A percentile compares a stretch with the other conserved stretches of the same genome.
Conservation (phyloP, 495 filamentous ascomycete genomes). For the Penicillium riverlandense region DNA sequence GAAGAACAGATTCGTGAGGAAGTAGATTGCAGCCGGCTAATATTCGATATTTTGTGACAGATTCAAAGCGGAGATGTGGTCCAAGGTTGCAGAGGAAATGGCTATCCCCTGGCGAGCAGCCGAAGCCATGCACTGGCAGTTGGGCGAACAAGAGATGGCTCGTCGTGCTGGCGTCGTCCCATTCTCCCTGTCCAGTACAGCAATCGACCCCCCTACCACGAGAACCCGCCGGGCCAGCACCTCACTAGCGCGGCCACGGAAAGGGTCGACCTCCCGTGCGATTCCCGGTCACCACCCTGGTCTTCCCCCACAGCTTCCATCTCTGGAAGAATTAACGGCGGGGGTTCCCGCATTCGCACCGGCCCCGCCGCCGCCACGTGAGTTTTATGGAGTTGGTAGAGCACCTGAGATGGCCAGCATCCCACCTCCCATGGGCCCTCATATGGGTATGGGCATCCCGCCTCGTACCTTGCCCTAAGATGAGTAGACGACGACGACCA, state of each 20-base stretch:
- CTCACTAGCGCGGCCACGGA: constrained; percentile 36
- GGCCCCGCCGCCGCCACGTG: constrained; percentile 28
- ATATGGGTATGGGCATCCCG: constrained; percentile 29
- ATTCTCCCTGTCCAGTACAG: constrained; percentile 60
- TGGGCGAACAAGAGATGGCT: constrained; percentile 91
- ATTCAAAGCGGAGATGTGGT: constrained; percentile 97
- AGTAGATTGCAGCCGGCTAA: too few relatives aligned
- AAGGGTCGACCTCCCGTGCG: constrained; percentile 31
- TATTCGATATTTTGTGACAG: constrained; percentile 33
- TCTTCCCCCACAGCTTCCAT: constrained; percentile 34
- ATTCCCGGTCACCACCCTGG: constrained; percentile 24
- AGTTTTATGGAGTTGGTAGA: constrained; percentile 32
- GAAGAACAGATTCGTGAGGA: not conserved
- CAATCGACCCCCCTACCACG: constrained; percentile 46
- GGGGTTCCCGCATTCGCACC: constrained; percentile 41
- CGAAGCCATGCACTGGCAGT: constrained; percentile 96
- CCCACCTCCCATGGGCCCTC: constrained; percentile 25
- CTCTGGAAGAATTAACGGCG: constrained; percentile 38
- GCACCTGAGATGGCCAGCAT: constrained; percentile 24
- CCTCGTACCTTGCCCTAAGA: constrained; percentile 35
- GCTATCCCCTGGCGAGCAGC: constrained; percentile 92
- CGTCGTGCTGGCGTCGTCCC: constrained; percentile 77
- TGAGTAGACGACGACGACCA: constrained; percentile 16
- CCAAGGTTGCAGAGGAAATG: constrained; percentile 88
- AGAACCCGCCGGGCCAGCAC: constrained; percentile 40